phyloP scores from a whole-genome alignment of 495 filamentous ascomycete species.

The Aspergillus campestris region DNA sequence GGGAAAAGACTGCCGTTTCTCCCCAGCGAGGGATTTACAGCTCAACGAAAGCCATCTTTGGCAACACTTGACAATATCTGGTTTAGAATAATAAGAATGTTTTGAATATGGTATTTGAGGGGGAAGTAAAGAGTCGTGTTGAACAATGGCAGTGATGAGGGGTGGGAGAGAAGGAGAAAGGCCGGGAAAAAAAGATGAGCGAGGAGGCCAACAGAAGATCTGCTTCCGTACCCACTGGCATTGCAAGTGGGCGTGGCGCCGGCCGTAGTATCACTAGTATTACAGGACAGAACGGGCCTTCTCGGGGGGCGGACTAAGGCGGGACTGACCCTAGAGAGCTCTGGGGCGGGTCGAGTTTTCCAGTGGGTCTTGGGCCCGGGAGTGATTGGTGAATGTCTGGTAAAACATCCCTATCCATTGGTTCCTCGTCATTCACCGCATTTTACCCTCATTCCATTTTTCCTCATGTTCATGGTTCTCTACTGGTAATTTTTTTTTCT shows the following conservation, averaged over 20 bases:
- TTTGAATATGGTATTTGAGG: slow-evolving; percentile 24
- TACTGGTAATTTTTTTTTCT: slow-evolving; percentile 1
- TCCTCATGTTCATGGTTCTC: neutral
- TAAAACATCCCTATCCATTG: slow-evolving; percentile 20
- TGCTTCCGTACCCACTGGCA: too few relatives aligned
- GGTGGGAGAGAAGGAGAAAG: slow-evolving; percentile 10
- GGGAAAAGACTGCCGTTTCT: slow-evolving; percentile 48
- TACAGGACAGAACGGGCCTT: too few relatives aligned
- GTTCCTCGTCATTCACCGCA: slow-evolving; percentile 31
- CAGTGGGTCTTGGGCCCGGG: slow-evolving; percentile 4
- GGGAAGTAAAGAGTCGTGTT: slow-evolving; percentile 15
- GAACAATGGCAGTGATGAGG: slow-evolving; percentile 26
- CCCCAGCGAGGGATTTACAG: slow-evolving; percentile 88
- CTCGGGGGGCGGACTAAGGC: slow-evolving; percentile 5
- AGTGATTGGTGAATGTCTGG: slow-evolving; percentile 20
- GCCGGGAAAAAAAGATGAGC: slow-evolving; percentile 7
- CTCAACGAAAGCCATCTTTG: slow-evolving; percentile 77
- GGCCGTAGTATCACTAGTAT: too few relatives aligned
- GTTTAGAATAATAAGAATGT: slow-evolving; percentile 17
- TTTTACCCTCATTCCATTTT: slow-evolving; percentile 18
- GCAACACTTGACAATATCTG: slow-evolving; percentile 79
- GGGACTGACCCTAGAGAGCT: slow-evolving; percentile 7
- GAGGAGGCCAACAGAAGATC: too few relatives aligned
- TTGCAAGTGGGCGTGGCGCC: too few relatives aligned
- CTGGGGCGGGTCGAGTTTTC: slow-evolving; percentile 23